Base-by-base conservation (phyloP, 345 rosid species). In the Lepidium aucheri region DNA sequence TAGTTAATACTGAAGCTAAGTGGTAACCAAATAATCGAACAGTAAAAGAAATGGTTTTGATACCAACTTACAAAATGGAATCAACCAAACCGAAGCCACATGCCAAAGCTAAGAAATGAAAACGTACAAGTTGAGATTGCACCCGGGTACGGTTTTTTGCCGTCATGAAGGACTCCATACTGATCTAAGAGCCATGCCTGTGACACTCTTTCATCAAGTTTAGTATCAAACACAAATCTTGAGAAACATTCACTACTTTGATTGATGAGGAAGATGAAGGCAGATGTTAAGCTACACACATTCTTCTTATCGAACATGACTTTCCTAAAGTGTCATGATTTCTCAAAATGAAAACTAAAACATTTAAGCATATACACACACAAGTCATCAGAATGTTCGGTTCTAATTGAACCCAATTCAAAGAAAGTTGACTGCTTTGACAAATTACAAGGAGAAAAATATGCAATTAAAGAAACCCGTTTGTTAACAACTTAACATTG, bases 151-250 rank as follows among this genome's bases (percentile, higher is more conserved):
- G 99, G 96, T 40, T 84, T 79, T 63, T 86, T 90, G 38, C 96
- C 97, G 69, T 93, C 96, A 65, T 90, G 99, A 74, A 93, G 99
- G 14, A 93, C 97, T 56, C 99, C 99, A 64, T 84, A 94, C 63
- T 94, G 99, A 83, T 90, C 99, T 68, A 94, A 78, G 46, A 94
- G 81, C 99, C 97, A 94, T 20, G 89, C 96, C 99, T 93, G 81
- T 30, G 12, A 30, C 58, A 17, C 36, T 40, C 65, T 42, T 28
- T 59, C 18, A 60, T 17, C 49, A 61, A 58, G 14, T 26, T 73
- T 52, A 59, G 51, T 9, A 51, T 34, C 5, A 10, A 30, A 8
- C 11, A 28, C 7, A 13, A 5, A 24, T 3, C 28, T 53, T 33
- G 30, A 52, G 36, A 60, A 51, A 32, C 57, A 61, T 32, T 63